phyloP scores from a whole-genome alignment of 345 rosid genomes.

The Bruguiera parviflora region DNA sequence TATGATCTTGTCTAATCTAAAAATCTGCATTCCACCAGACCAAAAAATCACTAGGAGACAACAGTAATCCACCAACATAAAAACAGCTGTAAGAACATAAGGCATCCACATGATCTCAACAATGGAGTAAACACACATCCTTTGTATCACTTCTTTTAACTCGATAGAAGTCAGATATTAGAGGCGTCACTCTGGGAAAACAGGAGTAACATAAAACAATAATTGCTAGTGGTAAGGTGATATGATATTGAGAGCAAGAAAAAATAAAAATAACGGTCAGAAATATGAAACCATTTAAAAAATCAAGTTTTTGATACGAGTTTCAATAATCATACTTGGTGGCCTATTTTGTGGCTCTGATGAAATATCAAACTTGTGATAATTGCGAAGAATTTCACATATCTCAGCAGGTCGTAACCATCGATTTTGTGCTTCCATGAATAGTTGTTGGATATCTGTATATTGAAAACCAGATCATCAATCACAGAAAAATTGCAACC shows the following conservation, averaged over 20 bases:
- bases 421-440: constrained; percentile 76
- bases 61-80: too few relatives aligned
- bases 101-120: too few relatives aligned
- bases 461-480: background rate
- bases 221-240: too few relatives aligned
- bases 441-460: constrained; percentile 79
- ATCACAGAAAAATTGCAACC: background rate
- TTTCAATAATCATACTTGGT: constrained; percentile 44
- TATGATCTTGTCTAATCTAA: background rate
- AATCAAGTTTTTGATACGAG: background rate
- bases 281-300: background rate
- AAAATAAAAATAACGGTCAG: too few relatives aligned
- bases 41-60: too few relatives aligned
- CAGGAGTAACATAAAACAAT: too few relatives aligned
- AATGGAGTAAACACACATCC: too few relatives aligned
- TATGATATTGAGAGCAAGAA: too few relatives aligned
- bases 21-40: background rate
- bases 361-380: constrained; percentile 55
- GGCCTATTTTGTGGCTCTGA: constrained; percentile 75
- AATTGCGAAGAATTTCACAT: constrained; percentile 75
- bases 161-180: too few relatives aligned
- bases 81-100: too few relatives aligned
- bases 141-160: too few relatives aligned
- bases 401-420: constrained; percentile 98
- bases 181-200: too few relatives aligned